Percentiles rank a stretch among this genome's conserved stretches.
Conservation (phyloP, 1,139 yeast species). For the Geotrichum bryndzae region DNA sequence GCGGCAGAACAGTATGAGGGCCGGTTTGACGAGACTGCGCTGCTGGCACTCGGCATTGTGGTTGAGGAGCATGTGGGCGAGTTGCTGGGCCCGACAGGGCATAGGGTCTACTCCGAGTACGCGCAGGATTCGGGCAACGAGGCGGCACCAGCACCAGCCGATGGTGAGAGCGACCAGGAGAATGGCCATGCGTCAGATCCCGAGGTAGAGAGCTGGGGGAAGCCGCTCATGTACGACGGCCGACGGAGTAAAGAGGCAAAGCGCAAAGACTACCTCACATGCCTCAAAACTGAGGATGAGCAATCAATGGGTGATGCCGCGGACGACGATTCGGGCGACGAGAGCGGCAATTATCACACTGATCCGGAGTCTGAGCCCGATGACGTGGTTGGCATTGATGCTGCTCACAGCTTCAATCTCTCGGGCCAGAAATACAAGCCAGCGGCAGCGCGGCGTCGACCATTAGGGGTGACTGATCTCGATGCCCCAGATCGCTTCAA, state of each 20-base stretch:
- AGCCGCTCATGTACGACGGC: not conserved
- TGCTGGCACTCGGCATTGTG: slow-evolving; percentile 33
- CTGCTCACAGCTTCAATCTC: not conserved
- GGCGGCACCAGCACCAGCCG: not conserved
- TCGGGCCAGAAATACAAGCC: not conserved
- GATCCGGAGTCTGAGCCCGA: slow-evolving; percentile 1
- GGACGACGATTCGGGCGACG: not conserved
- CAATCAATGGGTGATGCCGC: not conserved
- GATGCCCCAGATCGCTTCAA: not conserved
- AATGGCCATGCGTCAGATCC: not conserved
- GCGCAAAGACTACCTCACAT: not conserved
- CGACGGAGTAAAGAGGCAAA: not conserved
- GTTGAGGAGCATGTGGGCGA: slow-evolving; percentile 32
- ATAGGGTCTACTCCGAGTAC: slow-evolving; percentile 20
- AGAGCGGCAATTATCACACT: not conserved
- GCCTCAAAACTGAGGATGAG: not conserved
- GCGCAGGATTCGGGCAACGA: not conserved
- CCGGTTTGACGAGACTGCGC: slow-evolving; percentile 31
- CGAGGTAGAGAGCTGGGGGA: not conserved
- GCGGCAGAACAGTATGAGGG: slow-evolving; percentile 16
- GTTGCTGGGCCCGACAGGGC: slow-evolving; percentile 29
- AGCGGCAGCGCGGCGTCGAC: not conserved
- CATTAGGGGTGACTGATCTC: not conserved
- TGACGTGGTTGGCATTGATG: not conserved
- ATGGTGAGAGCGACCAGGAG: not conserved